Conservation (phyloP, 352 stramenopile species). For the Phytophthora europaea region DNA sequence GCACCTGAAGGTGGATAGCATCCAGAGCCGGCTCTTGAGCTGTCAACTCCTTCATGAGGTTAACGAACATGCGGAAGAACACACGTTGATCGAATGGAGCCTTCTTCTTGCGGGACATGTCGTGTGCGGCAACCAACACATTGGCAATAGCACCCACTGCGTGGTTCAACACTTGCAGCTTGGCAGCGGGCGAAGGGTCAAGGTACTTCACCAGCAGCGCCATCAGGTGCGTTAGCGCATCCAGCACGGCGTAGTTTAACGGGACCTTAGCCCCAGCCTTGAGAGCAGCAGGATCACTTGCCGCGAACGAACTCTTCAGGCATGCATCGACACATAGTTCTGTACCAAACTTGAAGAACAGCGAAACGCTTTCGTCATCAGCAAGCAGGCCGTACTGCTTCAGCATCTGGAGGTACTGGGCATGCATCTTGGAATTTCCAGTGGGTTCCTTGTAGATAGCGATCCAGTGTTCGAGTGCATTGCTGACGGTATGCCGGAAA, state of each 20-base stretch:
- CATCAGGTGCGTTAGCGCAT: constrained; percentile 97
- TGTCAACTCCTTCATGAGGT: constrained; percentile 98
- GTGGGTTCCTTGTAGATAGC: constrained; percentile 96
- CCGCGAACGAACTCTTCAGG: constrained; percentile 87
- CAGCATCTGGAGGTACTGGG: constrained; percentile 98
- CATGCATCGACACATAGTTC: constrained; percentile 98
- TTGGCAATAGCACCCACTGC: constrained; percentile 96
- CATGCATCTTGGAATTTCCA: constrained; percentile 95
- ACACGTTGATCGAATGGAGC: constrained; percentile 97
- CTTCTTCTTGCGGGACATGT: constrained; percentile 88
- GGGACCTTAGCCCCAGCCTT: constrained; percentile 60
- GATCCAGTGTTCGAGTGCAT: constrained; percentile 98
- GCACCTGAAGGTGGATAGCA: constrained; percentile 94
- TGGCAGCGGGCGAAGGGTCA: constrained; percentile 81
- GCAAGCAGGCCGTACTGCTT: constrained; percentile 97
- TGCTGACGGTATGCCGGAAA: constrained; percentile 90
- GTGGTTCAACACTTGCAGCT: constrained; percentile 95
- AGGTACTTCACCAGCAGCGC: constrained; percentile 97
- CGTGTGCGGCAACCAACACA: constrained; percentile 92
- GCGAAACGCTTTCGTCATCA: constrained; percentile 97
- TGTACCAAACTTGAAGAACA: constrained; percentile 97
- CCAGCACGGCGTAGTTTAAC: constrained; percentile 95
- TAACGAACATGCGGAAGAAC: constrained; percentile 99
- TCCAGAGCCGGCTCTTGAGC: constrained; percentile 95
- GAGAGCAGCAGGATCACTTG: constrained; percentile 43